A percentile compares a stretch with the other conserved stretches of the same genome.
Conservation (phyloP, 352 stramenopile genomes). For the Globisporangium perplexum region DNA sequence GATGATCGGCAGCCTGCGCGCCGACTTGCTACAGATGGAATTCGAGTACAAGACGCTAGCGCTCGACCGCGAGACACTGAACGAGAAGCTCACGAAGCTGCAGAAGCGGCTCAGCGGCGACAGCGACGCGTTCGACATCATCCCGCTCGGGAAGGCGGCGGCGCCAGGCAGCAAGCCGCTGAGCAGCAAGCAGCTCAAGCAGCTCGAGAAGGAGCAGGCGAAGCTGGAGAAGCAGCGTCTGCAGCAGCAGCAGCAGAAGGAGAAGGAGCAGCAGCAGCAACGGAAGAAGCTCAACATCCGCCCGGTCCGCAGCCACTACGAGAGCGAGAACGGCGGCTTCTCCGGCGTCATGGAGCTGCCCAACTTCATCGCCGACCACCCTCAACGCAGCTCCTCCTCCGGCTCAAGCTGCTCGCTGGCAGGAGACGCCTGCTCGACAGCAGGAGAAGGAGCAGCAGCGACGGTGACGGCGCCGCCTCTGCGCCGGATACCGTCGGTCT, state of each 20-base stretch:
- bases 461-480: not conserved
- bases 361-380: slow-evolving; percentile 30
- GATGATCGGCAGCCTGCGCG: slow-evolving; percentile 44
- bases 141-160: slow-evolving; percentile 23
- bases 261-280: slow-evolving; percentile 5
- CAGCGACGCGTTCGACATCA: slow-evolving; percentile 31
- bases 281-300: slow-evolving; percentile 22
- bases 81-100: slow-evolving; percentile 27
- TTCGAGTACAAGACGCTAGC: slow-evolving; percentile 56
- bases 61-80: slow-evolving; percentile 32
- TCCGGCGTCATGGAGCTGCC: slow-evolving; percentile 58
- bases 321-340: slow-evolving; percentile 29
- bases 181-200: slow-evolving; percentile 20
- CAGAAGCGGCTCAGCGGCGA: slow-evolving; percentile 15
- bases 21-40: slow-evolving; percentile 58
- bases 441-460: not conserved
- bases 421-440: not conserved
- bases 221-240: slow-evolving; percentile 5
- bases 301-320: slow-evolving; percentile 17
- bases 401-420: slow-evolving; percentile 2
- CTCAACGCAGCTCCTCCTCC: slow-evolving; percentile 8
- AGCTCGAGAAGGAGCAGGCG: slow-evolving; percentile 26
- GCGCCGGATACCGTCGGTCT: slow-evolving; percentile 21
- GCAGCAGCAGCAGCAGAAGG: not conserved
- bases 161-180: slow-evolving; percentile 9